Evolutionary conservation across 2,329 filamentous ascomycete genomes (phyloP), one percentile per base, ranked within the genome.

Genomic region (Macrophomina tecta): DNA sequence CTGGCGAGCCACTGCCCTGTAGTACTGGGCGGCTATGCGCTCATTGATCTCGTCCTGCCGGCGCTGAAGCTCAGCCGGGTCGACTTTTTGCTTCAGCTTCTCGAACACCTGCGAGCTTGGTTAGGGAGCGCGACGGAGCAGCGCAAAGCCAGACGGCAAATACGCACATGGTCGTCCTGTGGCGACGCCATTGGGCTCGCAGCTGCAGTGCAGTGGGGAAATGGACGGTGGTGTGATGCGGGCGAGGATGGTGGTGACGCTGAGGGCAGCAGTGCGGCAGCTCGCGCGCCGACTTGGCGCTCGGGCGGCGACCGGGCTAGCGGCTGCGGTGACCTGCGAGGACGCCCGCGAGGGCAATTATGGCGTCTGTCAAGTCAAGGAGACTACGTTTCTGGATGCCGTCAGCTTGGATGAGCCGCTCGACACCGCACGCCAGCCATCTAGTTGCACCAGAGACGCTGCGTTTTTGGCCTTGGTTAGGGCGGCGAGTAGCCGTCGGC

Each of bases 1-100:
- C 65, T 91, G 82, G 65, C 89, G 83, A 71, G 85, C 78, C 75
- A 91, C 88, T 23, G 88, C 85, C 75, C 87, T 88, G 71, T 86
- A 82, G 69, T 88, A 85, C 68, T 89, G 87, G 32, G 82, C 81
- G 70, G 84, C 80, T 28, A 87, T 80, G 61, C 86, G 83, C 73
- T 86, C 85, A 75, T 87, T 86, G 73, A 89, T 79, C 67, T 86
- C 85, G 72, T 86, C 83, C 72, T 89, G 83, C 69, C 86, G 83
- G 74, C 87, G 84, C 76, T 88, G 85, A 69, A 85, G 77, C 70
- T 86, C 82, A 73, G 86, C 84, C 30, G 86, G 83, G 77, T 91
- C 86, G 69, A 84, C 79, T 72, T 84, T 84, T 75, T 85, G 82
- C 77, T 83, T 84, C 72, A 89, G 82, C 75, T 82, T 83, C 75